These are phyloP conservation scores for Dryadomyces quercivorus DNA, from an alignment of 2,329 filamentous ascomycete species.

Conservation along the genomic window DNA sequence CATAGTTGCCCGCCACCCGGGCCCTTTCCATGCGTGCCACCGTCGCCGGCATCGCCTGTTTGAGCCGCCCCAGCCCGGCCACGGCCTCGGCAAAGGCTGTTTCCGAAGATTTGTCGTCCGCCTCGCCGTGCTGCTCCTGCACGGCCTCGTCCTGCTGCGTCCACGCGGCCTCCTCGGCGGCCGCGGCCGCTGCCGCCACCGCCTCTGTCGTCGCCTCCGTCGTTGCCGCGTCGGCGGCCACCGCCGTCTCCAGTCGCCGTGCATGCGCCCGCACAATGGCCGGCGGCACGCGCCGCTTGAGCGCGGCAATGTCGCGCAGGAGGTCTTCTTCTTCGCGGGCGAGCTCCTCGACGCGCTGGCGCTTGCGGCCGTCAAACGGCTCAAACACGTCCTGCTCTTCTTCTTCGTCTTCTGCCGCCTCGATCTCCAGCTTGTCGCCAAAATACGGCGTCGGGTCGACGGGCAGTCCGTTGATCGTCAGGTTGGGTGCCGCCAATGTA, in stretches of 20 bases:
- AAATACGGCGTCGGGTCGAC: slow-evolving; percentile 29
- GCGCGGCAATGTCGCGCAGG: slow-evolving; percentile 47
- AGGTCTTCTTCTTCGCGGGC: slow-evolving; percentile 50
- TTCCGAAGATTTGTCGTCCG: slow-evolving; percentile 14
- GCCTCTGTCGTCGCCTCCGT: slow-evolving; percentile 16
- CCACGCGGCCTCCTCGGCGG: slow-evolving; percentile 23
- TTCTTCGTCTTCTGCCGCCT: background rate
- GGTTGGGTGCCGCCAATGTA: slow-evolving; percentile 43
- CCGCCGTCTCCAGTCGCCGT: slow-evolving; percentile 24
- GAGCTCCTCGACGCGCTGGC: slow-evolving; percentile 47
- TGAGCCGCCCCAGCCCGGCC: slow-evolving; percentile 36
- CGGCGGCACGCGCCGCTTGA: slow-evolving; percentile 42
- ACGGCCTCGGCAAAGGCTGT: slow-evolving; percentile 29
- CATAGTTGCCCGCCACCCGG: slow-evolving; percentile 45
- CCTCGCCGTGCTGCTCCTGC: background rate
- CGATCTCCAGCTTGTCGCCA: background rate
- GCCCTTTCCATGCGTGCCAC: slow-evolving; percentile 56
- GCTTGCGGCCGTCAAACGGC: slow-evolving; percentile 47
- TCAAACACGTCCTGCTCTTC: slow-evolving; percentile 30
- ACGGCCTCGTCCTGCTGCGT: slow-evolving; percentile 33
- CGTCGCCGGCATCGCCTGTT: slow-evolving; percentile 47
- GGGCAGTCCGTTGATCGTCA: slow-evolving; percentile 50
- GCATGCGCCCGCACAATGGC: slow-evolving; percentile 28
- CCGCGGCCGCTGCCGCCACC: background rate
- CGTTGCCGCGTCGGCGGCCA: slow-evolving; percentile 33